These are phyloP conservation scores for Coemansia guatemalensis DNA, from an alignment of 192 early-diverging fungal genomes.

Conservation along the genomic window DNA sequence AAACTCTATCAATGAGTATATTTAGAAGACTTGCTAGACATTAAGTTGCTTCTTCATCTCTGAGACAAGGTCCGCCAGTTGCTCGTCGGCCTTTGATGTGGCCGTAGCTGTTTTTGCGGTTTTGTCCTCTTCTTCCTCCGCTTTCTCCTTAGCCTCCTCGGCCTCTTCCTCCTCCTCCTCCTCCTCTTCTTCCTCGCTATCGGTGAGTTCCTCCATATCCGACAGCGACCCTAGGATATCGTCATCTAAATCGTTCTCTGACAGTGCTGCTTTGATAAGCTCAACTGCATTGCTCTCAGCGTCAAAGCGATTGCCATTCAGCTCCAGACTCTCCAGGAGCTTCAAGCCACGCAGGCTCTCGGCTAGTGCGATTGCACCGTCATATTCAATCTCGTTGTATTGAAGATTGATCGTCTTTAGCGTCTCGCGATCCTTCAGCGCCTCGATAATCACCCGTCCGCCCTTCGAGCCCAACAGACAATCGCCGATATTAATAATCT, in stretches of 20 bases:
- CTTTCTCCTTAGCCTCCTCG: slow-evolving; percentile 27
- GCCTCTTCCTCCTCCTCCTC: slow-evolving; percentile 57
- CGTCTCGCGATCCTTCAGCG: slow-evolving; percentile 59
- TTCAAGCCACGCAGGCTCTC: slow-evolving; percentile 66
- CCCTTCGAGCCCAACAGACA: slow-evolving; percentile 82
- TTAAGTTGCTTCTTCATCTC: slow-evolving; percentile 51
- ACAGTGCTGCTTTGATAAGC: slow-evolving; percentile 67
- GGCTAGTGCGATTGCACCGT: slow-evolving; percentile 68
- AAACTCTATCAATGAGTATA: background rate
- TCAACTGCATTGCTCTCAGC: slow-evolving; percentile 78
- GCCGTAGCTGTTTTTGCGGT: slow-evolving; percentile 10
- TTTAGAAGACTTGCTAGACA: slow-evolving; percentile 12
- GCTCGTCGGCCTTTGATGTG: slow-evolving; percentile 34
- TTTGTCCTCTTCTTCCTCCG: slow-evolving; percentile 9
- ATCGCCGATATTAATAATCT: slow-evolving; percentile 84
- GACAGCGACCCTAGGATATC: slow-evolving; percentile 86
- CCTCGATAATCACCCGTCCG: slow-evolving; percentile 62
- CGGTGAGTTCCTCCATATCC: slow-evolving; percentile 86
- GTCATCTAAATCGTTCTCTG: slow-evolving; percentile 69
- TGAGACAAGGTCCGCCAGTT: slow-evolving; percentile 44
- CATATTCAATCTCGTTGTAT: slow-evolving; percentile 88
- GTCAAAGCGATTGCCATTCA: slow-evolving; percentile 93
- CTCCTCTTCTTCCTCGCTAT: slow-evolving; percentile 71
- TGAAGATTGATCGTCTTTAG: slow-evolving; percentile 69
- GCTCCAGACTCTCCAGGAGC: slow-evolving; percentile 65